Base-by-base conservation (phyloP, 2,329 filamentous ascomycete species). In the Pyrenochaeta sp. region DNA sequence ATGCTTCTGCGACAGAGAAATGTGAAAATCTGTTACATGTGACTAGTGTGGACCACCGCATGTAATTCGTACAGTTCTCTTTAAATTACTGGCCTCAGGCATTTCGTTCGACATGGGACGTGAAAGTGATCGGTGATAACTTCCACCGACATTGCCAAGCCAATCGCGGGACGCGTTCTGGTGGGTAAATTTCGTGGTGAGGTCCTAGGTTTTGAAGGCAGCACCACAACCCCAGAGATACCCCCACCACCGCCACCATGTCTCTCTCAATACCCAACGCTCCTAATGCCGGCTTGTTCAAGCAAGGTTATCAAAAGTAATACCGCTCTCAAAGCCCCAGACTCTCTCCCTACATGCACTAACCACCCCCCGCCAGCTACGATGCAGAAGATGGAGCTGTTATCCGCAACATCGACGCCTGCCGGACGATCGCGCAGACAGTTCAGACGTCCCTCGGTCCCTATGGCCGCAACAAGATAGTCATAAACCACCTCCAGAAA, bases 401-500 rank as follows among this genome's bases (percentile, higher is more conserved):
- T 60, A 82, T 97, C 58, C 91, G 94, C 70, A 99, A 99, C 76
- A 97, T 99, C 77, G 95, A 99, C 71, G 94, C 95, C 72, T 99
- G 94, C 80, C 85, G 92, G 57, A 90, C 94, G 59, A 97, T 99
- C 74, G 86, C 94, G 46, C 89, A 89, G 65, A 99, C 94, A 38
- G 94, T 99, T 35, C 91, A 96, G 80, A 97, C 94, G 44, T 97
- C 94, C 31, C 83, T 99, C 23, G 95, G 94, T 38, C 94, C 94
- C 48, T 96, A 96, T 76, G 94, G 94, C 68, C 89, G 94, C 75
- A 99, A 99, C 82, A 99, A 99, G 81, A 92, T 99, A 70, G 90
- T 99, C 78, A 97, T 99, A 81, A 99, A 99, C 81, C 95, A 99
- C 78, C 82, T 99, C 53, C 90, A 96, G 75, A 99, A 99, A 82